Evolutionary conservation across 2,329 filamentous ascomycete species (phyloP), one percentile per base, ranked within the genome.

Genomic region (Proliferodiscus dingleyae): DNA sequence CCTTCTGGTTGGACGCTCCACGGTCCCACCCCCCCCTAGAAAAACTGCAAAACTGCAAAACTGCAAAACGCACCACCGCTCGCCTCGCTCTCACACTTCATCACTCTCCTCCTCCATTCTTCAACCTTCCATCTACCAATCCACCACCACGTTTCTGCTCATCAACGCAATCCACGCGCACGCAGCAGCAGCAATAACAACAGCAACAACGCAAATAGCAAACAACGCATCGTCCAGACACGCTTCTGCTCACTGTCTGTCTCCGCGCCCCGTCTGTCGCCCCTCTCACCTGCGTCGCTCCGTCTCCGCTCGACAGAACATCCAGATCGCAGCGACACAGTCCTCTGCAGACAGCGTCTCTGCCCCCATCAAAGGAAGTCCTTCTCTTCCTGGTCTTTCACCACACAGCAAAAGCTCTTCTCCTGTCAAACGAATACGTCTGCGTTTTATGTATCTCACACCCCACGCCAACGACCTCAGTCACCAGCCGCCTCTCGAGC

Each of bases 401-500:
- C 24, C 11, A 26, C 24, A 52, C 52, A n/a, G n/a, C n/a, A 55
- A 62, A 58, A 61, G 50, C 52, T 53, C 56, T 60, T 58, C 58
- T 51, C 58, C 56, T 39, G 58, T 59, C 49, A 51, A 60, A 52
- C 47, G 56, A 62, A 58, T 64, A 55, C 6, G 64, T 55, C 58
- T 64, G 62, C 56, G 60, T 62, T 65, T 60, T 64, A 65, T 65
- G 62, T 65, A 65, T 65, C 61, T 64, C 61, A 63, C 56, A 62
- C 61, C 61, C 83, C 69, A 77, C 66, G 80, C 80, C 81, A 81
- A 87, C 86, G 83, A 89, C 83, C 89, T 88, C 83, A 87, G 84
- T 87, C 85, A 91, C 84, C 83, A 85, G 75, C 83, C 84, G 80
- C 88, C 88, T 78, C 82, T 88, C 78, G 88, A 89, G 87, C 88